A percentile compares a stretch with the other conserved stretches of the same genome.
Conservation (phyloP, 345 rosid species). For the Lepidium aucheri region DNA sequence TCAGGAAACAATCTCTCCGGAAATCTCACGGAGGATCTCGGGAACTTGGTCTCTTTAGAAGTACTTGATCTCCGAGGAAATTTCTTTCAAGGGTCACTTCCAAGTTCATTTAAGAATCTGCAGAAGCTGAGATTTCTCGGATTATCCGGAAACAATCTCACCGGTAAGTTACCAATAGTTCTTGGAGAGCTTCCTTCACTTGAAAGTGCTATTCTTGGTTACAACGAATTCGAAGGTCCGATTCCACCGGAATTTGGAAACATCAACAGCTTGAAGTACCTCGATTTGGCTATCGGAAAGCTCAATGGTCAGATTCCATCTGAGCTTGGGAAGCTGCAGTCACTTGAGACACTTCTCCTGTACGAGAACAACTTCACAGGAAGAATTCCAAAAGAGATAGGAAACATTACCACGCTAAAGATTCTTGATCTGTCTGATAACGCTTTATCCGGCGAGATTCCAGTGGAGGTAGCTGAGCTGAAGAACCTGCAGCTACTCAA, state of each 20-base stretch:
- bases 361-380: conserved; percentile 70
- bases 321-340: conserved; percentile 55
- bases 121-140: conserved; percentile 75
- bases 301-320: conserved; percentile 72
- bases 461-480: conserved; percentile 43
- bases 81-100: conserved; percentile 71
- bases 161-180: conserved; percentile 60
- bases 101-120: conserved; percentile 55
- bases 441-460: conserved; percentile 54
- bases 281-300: conserved; percentile 65
- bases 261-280: conserved; percentile 62
- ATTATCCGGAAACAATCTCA: conserved; percentile 83
- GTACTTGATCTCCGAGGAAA: conserved; percentile 82
- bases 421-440: conserved; percentile 83
- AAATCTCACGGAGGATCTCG: conserved; percentile 61
- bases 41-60: conserved; percentile 52
- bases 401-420: conserved; percentile 50
- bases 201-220: conserved; percentile 80
- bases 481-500: conserved; percentile 73
- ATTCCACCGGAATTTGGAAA: conserved; percentile 70
- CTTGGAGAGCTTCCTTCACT: conserved; percentile 66
- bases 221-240: conserved; percentile 69
- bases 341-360: conserved; percentile 53
- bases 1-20: conserved; percentile 81
- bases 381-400: conserved; percentile 50